Conservation (phyloP, 1,284 basidiomycete species). For the Volvariella volvacea region DNA sequence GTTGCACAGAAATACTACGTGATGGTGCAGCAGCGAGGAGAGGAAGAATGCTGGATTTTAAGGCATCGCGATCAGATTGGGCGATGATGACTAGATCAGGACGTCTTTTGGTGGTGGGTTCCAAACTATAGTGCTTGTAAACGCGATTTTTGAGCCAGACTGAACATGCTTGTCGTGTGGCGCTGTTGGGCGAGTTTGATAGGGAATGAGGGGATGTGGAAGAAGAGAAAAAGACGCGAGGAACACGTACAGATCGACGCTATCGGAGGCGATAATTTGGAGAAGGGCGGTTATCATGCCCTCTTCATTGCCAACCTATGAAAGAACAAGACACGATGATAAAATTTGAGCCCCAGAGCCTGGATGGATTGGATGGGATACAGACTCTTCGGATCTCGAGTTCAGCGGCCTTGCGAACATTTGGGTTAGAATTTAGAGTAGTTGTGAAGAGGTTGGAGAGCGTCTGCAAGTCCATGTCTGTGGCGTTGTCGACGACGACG, state of each 20-base stretch:
- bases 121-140: conserved; percentile 51
- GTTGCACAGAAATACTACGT: conserved; percentile 66
- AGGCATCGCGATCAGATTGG: conserved; percentile 58
- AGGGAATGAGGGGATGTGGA: conserved; percentile 7
- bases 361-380: conserved; percentile 5
- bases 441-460: conserved; percentile 73
- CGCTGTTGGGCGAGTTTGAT: conserved; percentile 29
- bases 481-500: not conserved
- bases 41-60: conserved; percentile 60
- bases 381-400: conserved; percentile 76
- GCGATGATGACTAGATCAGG: conserved; percentile 58
- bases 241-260: conserved; percentile 65
- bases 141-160: conserved; percentile 87
- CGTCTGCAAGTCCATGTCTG: conserved; percentile 67
- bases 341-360: conserved; percentile 2
- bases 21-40: conserved; percentile 63
- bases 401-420: conserved; percentile 76
- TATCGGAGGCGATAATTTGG: conserved; percentile 74
- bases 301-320: conserved; percentile 55
- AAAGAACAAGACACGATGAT: conserved; percentile 7
- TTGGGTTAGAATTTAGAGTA: conserved; percentile 78
- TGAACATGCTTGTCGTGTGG: conserved; percentile 72
- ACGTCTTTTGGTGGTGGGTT: conserved; percentile 32
- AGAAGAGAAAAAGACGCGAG: conserved; percentile 27
- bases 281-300: conserved; percentile 74